phyloP scores from a whole-genome alignment of 768 basidiomycete genomes.

The Kwoniella newhampshirensis region DNA sequence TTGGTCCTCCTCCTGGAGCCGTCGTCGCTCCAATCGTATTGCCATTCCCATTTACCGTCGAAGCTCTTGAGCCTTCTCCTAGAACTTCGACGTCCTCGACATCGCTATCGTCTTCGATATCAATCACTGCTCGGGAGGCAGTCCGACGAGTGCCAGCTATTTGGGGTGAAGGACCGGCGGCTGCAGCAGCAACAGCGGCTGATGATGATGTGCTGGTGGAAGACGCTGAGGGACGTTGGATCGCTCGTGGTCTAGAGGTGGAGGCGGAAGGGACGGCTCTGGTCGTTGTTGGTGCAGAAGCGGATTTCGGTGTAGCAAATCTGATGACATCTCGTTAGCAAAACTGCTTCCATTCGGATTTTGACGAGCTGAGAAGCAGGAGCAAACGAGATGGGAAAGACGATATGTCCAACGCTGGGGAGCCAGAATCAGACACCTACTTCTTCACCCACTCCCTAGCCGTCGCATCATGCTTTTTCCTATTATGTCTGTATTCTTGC shows the following conservation, averaged over 20 bases:
- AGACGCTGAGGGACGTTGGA: conserved; percentile 6
- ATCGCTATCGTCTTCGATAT: conserved; percentile 7
- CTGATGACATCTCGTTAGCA: conserved; percentile 1
- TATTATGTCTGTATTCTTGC: conserved; percentile 49
- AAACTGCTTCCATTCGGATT: background rate
- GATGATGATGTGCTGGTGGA: conserved; percentile 1
- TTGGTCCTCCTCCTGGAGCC: background rate
- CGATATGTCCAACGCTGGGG: background rate
- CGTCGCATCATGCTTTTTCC: conserved; percentile 70
- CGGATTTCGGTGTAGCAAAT: conserved; percentile 21
- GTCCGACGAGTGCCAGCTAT: conserved; percentile 17
- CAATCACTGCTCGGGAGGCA: conserved; percentile 11
- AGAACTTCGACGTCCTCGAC: conserved; percentile 10
- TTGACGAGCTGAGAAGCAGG: background rate
- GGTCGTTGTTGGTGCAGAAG: background rate
- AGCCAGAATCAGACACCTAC: conserved; percentile 27
- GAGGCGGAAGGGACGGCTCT: background rate
- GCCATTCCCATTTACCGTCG: background rate
- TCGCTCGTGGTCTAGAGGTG: conserved; percentile 1
- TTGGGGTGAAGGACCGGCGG: background rate
- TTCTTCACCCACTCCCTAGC: conserved; percentile 73
- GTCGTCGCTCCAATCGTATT: background rate
- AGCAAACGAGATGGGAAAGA: background rate
- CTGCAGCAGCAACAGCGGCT: background rate
- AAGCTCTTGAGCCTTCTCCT: background rate